Conservation (phyloP, 192 early-diverging fungal species). For the Backusella tarrabulga region DNA sequence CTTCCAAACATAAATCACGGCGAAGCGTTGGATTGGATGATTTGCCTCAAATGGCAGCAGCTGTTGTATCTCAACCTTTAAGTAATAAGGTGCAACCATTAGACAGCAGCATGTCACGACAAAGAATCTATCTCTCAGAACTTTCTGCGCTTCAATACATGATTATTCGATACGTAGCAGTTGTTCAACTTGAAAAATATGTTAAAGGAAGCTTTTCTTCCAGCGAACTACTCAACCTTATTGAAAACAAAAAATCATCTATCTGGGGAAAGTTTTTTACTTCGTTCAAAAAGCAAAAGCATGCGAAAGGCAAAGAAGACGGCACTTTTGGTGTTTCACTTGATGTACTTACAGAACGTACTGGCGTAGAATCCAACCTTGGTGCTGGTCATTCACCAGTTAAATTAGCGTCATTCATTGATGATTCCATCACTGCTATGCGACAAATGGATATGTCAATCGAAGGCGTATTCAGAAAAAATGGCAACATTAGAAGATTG, state of each 20-base stretch:
- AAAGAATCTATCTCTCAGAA: conserved; percentile 55
- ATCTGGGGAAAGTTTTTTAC: conserved; percentile 73
- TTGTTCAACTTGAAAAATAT: conserved; percentile 67
- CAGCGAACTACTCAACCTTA: conserved; percentile 77
- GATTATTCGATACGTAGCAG: conserved; percentile 83
- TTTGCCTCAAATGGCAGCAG: conserved; percentile 16
- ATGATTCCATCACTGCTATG: conserved; percentile 76
- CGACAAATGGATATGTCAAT: conserved; percentile 74
- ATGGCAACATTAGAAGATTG: conserved; percentile 92
- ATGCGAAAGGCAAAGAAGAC: conserved; percentile 51
- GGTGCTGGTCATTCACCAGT: conserved; percentile 66
- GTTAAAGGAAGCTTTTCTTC: conserved; percentile 67
- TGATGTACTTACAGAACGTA: conserved; percentile 78
- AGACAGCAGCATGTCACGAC: neutral
- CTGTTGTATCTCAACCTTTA: neutral
- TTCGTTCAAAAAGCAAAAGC: conserved; percentile 50
- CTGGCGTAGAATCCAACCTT: conserved; percentile 79
- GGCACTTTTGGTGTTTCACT: conserved; percentile 92
- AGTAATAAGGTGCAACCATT: neutral
- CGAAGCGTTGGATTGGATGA: conserved; percentile 16
- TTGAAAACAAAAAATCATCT: conserved; percentile 68
- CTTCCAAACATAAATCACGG: neutral
- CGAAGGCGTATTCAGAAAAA: conserved; percentile 97
- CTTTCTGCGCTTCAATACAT: conserved; percentile 79
- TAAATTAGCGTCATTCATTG: conserved; percentile 83